A percentile compares a stretch with the other conserved stretches of the same genome.
phyloP scores from a whole-genome alignment of 768 basidiomycete genomes.

The Tubosaeta brunneosetosa region DNA sequence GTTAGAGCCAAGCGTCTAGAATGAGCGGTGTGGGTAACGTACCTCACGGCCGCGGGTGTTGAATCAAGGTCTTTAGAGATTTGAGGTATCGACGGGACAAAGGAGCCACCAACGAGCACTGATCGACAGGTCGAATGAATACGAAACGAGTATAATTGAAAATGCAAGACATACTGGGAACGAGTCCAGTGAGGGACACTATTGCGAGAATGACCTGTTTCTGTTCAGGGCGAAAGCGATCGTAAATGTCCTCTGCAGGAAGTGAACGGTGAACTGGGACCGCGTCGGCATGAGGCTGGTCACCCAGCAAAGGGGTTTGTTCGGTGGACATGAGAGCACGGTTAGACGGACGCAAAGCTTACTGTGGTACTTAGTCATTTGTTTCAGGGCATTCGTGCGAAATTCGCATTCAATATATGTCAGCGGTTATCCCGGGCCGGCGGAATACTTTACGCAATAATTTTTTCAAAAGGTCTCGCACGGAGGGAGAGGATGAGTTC shows the following conservation, averaged over 20 bases:
- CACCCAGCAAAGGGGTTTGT: constrained; percentile 24
- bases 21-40: background rate
- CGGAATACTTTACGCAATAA: background rate
- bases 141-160: background rate
- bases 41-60: constrained; percentile 57
- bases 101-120: constrained; percentile 69
- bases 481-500: background rate
- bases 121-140: background rate
- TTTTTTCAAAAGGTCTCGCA: background rate
- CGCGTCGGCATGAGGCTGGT: background rate
- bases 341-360: no score
- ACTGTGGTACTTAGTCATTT: background rate
- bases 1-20: background rate
- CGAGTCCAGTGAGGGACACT: constrained; percentile 56
- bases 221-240: constrained; percentile 48
- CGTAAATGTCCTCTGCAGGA: constrained; percentile 40
- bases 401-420: background rate
- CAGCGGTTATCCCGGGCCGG: background rate
- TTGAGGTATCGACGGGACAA: constrained; percentile 71
- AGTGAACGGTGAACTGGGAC: background rate
- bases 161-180: constrained; percentile 47
- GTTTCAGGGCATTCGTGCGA: background rate
- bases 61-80: constrained; percentile 62
- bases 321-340: constrained; percentile 14
- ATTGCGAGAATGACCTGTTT: constrained; percentile 56